Conservation (phyloP, 345 rosid genomes). For the Eutrema japonicum region DNA sequence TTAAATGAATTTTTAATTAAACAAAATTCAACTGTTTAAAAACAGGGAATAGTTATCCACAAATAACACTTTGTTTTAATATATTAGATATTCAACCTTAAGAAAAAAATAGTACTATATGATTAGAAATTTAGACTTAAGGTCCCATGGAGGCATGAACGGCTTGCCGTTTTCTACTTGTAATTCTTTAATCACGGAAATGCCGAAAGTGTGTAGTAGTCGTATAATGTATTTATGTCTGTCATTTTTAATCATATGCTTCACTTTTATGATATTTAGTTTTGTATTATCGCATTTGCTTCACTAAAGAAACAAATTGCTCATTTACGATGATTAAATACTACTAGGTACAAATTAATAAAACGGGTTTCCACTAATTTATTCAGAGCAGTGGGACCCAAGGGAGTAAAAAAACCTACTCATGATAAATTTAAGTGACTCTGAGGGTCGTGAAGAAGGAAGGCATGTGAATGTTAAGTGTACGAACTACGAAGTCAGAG, state of each 20-base stretch:
- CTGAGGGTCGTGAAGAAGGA: not conserved
- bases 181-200: not conserved
- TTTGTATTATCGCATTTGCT: constrained; percentile 3
- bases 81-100: no score
- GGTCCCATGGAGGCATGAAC: not conserved
- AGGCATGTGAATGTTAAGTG: constrained; percentile 11
- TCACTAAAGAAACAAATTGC: constrained; percentile 15
- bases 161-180: not conserved
- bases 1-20: no score
- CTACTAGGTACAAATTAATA: not conserved
- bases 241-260: constrained; percentile 6
- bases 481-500: constrained; percentile 18
- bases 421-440: not conserved
- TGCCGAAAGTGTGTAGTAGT: constrained; percentile 19
- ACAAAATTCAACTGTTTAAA: no score
- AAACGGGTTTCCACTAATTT: not conserved
- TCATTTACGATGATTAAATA: constrained; percentile 16
- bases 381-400: not conserved
- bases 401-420: constrained; percentile 3
- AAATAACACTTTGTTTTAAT: no score
- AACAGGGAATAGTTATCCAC: no score
- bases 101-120: no score
- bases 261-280: constrained; percentile 11
- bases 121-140: no score
- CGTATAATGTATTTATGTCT: not conserved